These are phyloP conservation scores for Podospora tetraspora DNA, from an alignment of 495 filamentous ascomycete genomes.

Conservation along the genomic window DNA sequence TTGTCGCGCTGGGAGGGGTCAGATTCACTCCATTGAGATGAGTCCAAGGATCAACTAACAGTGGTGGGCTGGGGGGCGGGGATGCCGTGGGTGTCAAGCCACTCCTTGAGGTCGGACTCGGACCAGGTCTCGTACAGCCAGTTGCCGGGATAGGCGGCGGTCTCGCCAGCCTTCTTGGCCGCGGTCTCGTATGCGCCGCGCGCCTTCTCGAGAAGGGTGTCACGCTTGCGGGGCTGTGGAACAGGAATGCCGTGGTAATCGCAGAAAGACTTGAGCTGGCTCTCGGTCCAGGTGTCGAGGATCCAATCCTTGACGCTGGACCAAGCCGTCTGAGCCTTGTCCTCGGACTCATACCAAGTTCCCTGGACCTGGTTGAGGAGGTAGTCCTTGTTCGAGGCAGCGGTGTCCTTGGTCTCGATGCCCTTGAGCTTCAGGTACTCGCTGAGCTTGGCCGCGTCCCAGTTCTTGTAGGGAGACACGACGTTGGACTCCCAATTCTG, in stretches of 20 bases:
- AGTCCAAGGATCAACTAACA: constrained; percentile 20
- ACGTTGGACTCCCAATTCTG: constrained; percentile 77
- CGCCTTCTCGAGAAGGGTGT: constrained; percentile 68
- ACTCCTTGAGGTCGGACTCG: constrained; percentile 54
- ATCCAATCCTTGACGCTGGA: constrained; percentile 80
- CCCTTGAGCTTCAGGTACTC: constrained; percentile 64
- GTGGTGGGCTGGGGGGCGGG: constrained; percentile 80
- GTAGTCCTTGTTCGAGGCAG: constrained; percentile 58
- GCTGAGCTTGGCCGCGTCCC: constrained; percentile 61
- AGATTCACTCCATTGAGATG: background rate
- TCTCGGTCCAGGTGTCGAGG: constrained; percentile 72
- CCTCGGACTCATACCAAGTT: constrained; percentile 70
- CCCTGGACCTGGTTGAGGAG: constrained; percentile 63
- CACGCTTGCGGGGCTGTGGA: constrained; percentile 80
- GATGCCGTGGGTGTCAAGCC: constrained; percentile 84
- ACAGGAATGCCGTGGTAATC: constrained; percentile 82
- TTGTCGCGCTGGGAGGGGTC: constrained; percentile 58
- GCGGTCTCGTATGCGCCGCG: constrained; percentile 76
- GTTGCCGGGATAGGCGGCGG: constrained; percentile 80
- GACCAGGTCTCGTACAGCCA: constrained; percentile 92
- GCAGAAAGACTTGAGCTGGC: constrained; percentile 83
- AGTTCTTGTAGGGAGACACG: constrained; percentile 61
- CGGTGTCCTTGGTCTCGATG: constrained; percentile 56
- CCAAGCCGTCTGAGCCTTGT: constrained; percentile 64
- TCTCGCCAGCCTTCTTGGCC: constrained; percentile 80